Evolutionary conservation across 768 basidiomycete genomes (phyloP).

Genomic region (Calocera viscosa): DNA sequence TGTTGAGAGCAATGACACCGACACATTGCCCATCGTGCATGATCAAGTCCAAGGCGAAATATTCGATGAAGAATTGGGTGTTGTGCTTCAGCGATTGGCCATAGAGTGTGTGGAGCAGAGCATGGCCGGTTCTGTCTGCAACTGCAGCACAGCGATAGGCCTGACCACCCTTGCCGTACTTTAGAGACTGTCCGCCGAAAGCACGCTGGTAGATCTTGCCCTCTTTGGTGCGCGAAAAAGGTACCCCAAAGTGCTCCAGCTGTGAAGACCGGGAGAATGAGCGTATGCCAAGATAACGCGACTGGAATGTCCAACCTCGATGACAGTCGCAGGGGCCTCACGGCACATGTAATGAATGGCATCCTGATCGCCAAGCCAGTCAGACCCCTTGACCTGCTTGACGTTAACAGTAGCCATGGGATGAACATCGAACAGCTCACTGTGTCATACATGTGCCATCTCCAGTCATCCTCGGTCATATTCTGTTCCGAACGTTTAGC

Average conservation of each 20-base stretch:
- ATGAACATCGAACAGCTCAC: too few relatives aligned
- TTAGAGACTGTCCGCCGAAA: conserved; percentile 93
- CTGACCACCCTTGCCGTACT: conserved; percentile 96
- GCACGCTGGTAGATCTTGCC: conserved; percentile 99
- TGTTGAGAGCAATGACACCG: conserved; percentile 96
- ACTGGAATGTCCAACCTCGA: conserved; percentile 47
- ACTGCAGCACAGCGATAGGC: conserved; percentile 98
- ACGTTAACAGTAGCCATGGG: too few relatives aligned
- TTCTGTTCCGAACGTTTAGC: conserved; percentile 41
- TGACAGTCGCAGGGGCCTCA: conserved; percentile 86
- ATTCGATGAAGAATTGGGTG: conserved; percentile 99
- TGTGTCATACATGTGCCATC: conserved; percentile 59
- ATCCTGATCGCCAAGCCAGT: conserved; percentile 99
- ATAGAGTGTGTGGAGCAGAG: conserved; percentile 95
- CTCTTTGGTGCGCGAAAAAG: conserved; percentile 95
- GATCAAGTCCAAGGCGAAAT: conserved; percentile 96
- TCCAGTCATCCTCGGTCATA: conserved; percentile 99
- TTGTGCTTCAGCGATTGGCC: conserved; percentile 98
- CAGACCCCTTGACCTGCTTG: conserved; percentile 86
- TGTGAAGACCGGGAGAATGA: conserved; percentile 28
- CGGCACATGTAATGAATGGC: conserved; percentile 99
- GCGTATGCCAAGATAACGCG: conserved; percentile 5
- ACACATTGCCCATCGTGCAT: conserved; percentile 99
- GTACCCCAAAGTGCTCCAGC: conserved; percentile 98
- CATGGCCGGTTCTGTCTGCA: conserved; percentile 97